Conservation (phyloP, 2,329 filamentous ascomycete genomes). For the Ophioceras dolichostomum region DNA sequence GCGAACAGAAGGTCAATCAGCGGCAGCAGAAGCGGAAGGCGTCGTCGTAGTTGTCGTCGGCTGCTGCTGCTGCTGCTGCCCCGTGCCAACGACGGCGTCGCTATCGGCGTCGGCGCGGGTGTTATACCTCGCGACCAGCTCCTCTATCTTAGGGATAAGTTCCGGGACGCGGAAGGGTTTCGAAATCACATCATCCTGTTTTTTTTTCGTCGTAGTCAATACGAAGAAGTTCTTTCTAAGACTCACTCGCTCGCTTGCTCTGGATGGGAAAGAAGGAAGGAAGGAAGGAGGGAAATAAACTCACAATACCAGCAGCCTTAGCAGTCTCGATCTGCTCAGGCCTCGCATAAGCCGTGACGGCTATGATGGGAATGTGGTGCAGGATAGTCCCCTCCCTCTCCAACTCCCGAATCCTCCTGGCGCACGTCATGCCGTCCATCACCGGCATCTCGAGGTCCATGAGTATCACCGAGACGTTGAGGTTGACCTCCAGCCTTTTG, state of each 20-base stretch:
- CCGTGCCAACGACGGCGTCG: neutral
- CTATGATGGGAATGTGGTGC: constrained; percentile 63
- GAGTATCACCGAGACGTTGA: constrained; percentile 53
- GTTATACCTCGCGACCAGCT: constrained; percentile 32
- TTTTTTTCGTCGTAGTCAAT: too few relatives aligned
- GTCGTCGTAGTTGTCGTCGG: too few relatives aligned
- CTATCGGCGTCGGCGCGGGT: constrained; percentile 14
- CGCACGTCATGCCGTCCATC: constrained; percentile 70
- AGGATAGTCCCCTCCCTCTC: constrained; percentile 49
- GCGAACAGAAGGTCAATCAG: too few relatives aligned
- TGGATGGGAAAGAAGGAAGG: constrained; percentile 9
- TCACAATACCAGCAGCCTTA: constrained; percentile 59
- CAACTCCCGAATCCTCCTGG: constrained; percentile 54
- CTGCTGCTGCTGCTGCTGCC: neutral
- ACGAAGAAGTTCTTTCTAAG: too few relatives aligned
- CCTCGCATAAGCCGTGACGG: constrained; percentile 72
- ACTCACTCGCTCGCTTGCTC: too few relatives aligned
- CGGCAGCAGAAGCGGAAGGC: too few relatives aligned
- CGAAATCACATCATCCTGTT: constrained; percentile 59
- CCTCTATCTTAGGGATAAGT: constrained; percentile 53
- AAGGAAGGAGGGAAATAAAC: constrained; percentile 13
- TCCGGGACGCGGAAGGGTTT: constrained; percentile 73
- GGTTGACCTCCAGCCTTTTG: constrained; percentile 9
- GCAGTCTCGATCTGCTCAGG: constrained; percentile 62
- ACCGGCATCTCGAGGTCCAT: constrained; percentile 77